phyloP scores from a whole-genome alignment of 2,329 filamentous ascomycete species.

The Alternaria sp. region DNA sequence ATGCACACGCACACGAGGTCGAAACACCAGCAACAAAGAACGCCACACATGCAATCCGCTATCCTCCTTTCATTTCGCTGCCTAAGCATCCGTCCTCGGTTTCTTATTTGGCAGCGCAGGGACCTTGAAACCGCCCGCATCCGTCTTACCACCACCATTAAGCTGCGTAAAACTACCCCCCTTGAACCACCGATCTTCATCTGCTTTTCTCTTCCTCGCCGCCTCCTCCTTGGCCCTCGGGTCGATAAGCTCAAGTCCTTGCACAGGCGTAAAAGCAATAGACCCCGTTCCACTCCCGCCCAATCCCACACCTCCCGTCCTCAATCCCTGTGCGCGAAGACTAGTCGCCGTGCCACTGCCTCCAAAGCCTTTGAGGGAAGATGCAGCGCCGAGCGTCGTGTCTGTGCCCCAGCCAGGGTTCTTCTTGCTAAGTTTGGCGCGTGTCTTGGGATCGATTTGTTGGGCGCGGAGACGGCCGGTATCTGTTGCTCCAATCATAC shows the following conservation, averaged over 20 bases:
- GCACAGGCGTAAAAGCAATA: conserved; percentile 91
- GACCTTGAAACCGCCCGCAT: conserved; percentile 79
- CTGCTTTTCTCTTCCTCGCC: conserved; percentile 88
- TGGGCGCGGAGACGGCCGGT: conserved; percentile 87
- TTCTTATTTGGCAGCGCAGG: conserved; percentile 81
- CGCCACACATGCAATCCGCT: too few relatives aligned
- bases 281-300: conserved; percentile 75
- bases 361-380: conserved; percentile 81
- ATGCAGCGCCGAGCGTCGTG: conserved; percentile 60
- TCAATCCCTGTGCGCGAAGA: conserved; percentile 80
- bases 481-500: conserved; percentile 91
- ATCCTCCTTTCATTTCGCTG: too few relatives aligned
- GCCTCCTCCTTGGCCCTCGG: conserved; percentile 89
- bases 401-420: conserved; percentile 92
- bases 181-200: conserved; percentile 96
- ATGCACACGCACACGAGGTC: too few relatives aligned
- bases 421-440: conserved; percentile 92
- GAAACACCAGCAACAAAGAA: too few relatives aligned
- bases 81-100: conserved; percentile 34
- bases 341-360: conserved; percentile 70
- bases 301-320: conserved; percentile 80
- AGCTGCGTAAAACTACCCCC: conserved; percentile 96
- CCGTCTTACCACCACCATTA: conserved; percentile 58
- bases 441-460: conserved; percentile 91
- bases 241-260: conserved; percentile 93